A percentile compares a stretch with the other conserved stretches of the same genome.
phyloP scores from a whole-genome alignment of 169 alveolate species.

The Plasmodium falciparum region DNA sequence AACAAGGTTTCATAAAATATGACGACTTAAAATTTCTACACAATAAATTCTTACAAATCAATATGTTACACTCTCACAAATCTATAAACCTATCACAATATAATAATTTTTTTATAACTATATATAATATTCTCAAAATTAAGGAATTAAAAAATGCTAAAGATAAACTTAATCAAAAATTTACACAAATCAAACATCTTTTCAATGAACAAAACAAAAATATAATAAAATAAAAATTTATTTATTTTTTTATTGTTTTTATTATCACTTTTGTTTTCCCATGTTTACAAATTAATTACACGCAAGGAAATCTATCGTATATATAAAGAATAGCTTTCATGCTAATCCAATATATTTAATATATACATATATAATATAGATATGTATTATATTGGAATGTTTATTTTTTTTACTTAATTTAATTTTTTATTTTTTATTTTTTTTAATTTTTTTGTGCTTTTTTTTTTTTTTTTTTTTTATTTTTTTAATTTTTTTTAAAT shows the following conservation, averaged over 20 bases:
- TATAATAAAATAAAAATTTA: background rate
- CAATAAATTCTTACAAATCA: slow-evolving; percentile 66
- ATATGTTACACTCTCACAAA: slow-evolving; percentile 66
- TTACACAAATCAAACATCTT: slow-evolving; percentile 30
- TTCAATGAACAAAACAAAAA: background rate
- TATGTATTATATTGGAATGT: background rate
- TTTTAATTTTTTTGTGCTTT: background rate
- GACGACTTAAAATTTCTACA: slow-evolving; percentile 51
- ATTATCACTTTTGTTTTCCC: no score
- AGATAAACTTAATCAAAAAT: slow-evolving; percentile 16
- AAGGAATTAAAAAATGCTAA: slow-evolving; percentile 57
- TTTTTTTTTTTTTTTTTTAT: background rate
- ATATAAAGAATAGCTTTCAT: background rate
- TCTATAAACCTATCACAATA: slow-evolving; percentile 21
- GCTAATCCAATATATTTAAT: background rate
- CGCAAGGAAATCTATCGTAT: no score
- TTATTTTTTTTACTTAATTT: background rate
- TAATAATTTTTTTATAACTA: slow-evolving; percentile 55
- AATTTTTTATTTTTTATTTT: slow-evolving; percentile 1
- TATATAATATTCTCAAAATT: slow-evolving; percentile 52
- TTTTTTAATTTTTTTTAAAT: no score
- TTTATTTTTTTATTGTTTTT: no score
- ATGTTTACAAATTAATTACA: no score
- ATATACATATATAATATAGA: background rate
- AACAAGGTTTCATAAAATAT: slow-evolving; percentile 46